phyloP scores from a whole-genome alignment of 495 filamentous ascomycete species.

The Aspergillus carlsbadensis region DNA sequence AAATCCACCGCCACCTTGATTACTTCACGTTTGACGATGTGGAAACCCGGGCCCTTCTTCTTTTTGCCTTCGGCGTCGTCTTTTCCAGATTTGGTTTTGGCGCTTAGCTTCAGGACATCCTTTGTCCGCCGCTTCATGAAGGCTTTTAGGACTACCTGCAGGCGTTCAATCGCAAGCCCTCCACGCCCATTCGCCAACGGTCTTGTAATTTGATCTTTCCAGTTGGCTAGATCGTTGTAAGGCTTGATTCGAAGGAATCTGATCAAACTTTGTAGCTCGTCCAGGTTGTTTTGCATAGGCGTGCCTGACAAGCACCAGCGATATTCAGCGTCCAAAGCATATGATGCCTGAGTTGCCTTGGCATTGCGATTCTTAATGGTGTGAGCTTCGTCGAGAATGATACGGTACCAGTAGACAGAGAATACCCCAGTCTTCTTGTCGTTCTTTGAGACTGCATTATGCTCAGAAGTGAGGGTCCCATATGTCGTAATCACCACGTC shows the following conservation, averaged over 20 bases:
- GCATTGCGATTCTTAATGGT: conserved; percentile 98
- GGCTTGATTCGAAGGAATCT: conserved; percentile 91
- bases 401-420: conserved; percentile 88
- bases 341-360: conserved; percentile 87
- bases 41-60: conserved; percentile 64
- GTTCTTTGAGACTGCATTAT: conserved; percentile 61
- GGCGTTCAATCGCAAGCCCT: conserved; percentile 80
- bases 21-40: conserved; percentile 83
- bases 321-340: conserved; percentile 75
- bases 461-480: conserved; percentile 88
- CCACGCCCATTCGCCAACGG: conserved; percentile 86
- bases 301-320: conserved; percentile 96
- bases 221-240: conserved; percentile 75
- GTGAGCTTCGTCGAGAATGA: conserved; percentile 95
- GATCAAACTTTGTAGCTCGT: conserved; percentile 91
- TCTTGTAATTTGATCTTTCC: conserved; percentile 83
- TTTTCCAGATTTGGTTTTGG: conserved; percentile 68
- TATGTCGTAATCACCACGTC: conserved; percentile 98
- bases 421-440: conserved; percentile 78
- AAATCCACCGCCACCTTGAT: conserved; percentile 79
- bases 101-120: conserved; percentile 83
- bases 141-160: conserved; percentile 79
- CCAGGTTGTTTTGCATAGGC: conserved; percentile 97
- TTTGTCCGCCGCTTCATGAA: conserved; percentile 98
- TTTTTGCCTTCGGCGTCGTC: conserved; percentile 44